A percentile compares a stretch with the other conserved stretches of the same genome.
phyloP scores from a whole-genome alignment of 2,329 filamentous ascomycete genomes.

The Zelopaecilomyces penicillatus region DNA sequence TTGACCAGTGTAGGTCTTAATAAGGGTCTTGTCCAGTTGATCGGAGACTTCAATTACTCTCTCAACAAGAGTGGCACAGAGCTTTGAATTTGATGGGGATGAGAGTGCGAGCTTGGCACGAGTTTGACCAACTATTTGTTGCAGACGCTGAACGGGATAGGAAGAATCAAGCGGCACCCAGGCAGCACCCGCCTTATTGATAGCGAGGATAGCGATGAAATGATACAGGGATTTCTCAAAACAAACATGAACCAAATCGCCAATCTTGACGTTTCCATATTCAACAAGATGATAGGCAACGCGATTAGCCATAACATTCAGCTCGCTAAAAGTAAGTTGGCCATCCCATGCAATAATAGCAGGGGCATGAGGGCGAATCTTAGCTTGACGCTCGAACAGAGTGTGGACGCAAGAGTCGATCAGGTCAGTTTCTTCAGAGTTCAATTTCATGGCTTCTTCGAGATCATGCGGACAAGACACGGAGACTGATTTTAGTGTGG shows the following conservation, averaged over 20 bases:
- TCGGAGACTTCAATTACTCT: background rate
- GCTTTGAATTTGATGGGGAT: background rate
- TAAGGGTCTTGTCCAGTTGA: background rate
- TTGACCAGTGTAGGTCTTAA: background rate
- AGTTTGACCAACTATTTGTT: background rate
- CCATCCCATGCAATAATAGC: conserved; percentile 38
- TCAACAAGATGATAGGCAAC: conserved; percentile 23
- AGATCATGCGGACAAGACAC: background rate
- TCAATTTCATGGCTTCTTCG: background rate
- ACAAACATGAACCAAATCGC: conserved; percentile 22
- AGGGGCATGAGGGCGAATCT: conserved; percentile 19
- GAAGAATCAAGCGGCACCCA: conserved; percentile 27
- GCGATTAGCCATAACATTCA: conserved; percentile 28
- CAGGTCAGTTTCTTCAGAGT: background rate
- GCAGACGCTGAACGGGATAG: conserved; percentile 21
- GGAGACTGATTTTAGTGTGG: background rate
- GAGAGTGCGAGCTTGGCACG: background rate
- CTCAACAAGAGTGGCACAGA: conserved; percentile 1
- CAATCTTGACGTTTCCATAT: conserved; percentile 14
- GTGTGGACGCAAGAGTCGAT: background rate
- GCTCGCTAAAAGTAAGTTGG: conserved; percentile 30
- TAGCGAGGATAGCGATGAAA: conserved; percentile 23
- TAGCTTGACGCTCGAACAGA: conserved; percentile 19
- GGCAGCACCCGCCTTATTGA: conserved; percentile 26
- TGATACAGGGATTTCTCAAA: conserved; percentile 31